Conservation (phyloP, 2,329 filamentous ascomycete genomes). For the Scedosporium apiospermum region DNA sequence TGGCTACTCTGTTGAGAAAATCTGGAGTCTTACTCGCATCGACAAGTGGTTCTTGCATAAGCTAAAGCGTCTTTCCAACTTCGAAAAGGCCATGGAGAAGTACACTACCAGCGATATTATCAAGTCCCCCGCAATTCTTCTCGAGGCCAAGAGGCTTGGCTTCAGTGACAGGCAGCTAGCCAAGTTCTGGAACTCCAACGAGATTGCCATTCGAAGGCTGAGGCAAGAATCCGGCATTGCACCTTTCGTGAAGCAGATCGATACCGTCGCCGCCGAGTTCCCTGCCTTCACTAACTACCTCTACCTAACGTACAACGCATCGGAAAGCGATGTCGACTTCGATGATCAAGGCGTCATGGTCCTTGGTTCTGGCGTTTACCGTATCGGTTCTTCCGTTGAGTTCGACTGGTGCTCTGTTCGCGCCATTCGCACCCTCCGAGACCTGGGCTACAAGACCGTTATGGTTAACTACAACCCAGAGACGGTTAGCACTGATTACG, state of each 20-base stretch:
- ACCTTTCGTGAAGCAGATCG: slow-evolving; percentile 94
- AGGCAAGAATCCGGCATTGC: slow-evolving; percentile 79
- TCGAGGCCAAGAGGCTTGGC: slow-evolving; percentile 83
- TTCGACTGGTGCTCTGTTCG: slow-evolving; percentile 99
- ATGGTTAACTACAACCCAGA: slow-evolving; percentile 96
- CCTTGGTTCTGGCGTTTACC: slow-evolving; percentile 88
- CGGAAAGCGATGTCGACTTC: slow-evolving; percentile 74
- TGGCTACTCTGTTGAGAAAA: slow-evolving; percentile 90
- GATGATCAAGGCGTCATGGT: slow-evolving; percentile 94
- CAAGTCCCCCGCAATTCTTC: slow-evolving; percentile 55
- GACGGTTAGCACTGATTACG: slow-evolving; percentile 83
- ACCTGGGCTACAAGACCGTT: slow-evolving; percentile 81
- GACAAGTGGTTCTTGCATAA: slow-evolving; percentile 97
- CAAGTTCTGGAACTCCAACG: slow-evolving; percentile 90
- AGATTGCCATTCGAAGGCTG: slow-evolving; percentile 75
- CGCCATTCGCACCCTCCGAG: slow-evolving; percentile 81
- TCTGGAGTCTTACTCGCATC: slow-evolving; percentile 97
- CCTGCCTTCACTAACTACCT: slow-evolving; percentile 92
- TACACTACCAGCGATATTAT: slow-evolving; percentile 57
- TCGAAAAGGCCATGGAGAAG: slow-evolving; percentile 66
- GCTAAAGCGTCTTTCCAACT: slow-evolving; percentile 84
- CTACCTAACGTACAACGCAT: slow-evolving; percentile 91
- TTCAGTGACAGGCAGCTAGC: slow-evolving; percentile 92
- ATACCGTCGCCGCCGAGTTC: slow-evolving; percentile 96
- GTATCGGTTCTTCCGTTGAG: slow-evolving; percentile 94